phyloP scores from a whole-genome alignment of 257 asterid genomes.

The Eucommia ulmoides region DNA sequence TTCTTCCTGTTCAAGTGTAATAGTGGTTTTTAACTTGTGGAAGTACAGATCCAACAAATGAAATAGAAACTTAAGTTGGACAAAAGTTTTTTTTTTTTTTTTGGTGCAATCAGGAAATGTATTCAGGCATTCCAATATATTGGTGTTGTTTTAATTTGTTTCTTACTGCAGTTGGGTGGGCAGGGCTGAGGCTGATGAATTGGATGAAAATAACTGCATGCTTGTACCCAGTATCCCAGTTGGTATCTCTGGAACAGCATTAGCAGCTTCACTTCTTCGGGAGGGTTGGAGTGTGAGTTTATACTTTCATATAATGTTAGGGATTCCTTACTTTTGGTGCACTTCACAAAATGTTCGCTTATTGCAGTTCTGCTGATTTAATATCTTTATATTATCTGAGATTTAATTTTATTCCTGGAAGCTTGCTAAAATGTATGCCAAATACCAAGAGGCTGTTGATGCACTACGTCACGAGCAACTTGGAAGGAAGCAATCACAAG shows the following conservation, averaged over 20 bases:
- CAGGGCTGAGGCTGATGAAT: conserved; percentile 24
- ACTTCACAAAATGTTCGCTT: too few relatives aligned
- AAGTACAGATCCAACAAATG: too few relatives aligned
- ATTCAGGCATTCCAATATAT: too few relatives aligned
- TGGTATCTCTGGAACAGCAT: conserved; percentile 92
- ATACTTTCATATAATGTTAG: conserved; percentile 1
- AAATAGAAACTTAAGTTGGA: too few relatives aligned
- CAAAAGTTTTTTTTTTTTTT: too few relatives aligned
- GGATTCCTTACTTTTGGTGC: neutral
- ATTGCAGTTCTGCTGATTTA: too few relatives aligned
- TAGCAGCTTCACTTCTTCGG: conserved; percentile 93
- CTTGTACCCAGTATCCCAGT: conserved; percentile 60
- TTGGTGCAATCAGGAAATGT: too few relatives aligned
- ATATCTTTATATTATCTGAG: too few relatives aligned
- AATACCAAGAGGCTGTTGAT: conserved; percentile 91
- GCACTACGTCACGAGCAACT: conserved; percentile 84
- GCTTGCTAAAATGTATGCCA: conserved; percentile 72
- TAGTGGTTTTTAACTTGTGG: too few relatives aligned
- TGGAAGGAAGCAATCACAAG: conserved; percentile 84
- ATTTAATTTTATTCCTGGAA: too few relatives aligned
- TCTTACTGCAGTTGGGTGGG: conserved; percentile 23
- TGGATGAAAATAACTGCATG: conserved; percentile 46
- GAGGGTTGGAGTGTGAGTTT: conserved; percentile 95
- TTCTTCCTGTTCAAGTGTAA: too few relatives aligned
- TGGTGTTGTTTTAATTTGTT: neutral